Conservation (phyloP, 768 basidiomycete genomes). For the Sporobolomyces roseus region DNA sequence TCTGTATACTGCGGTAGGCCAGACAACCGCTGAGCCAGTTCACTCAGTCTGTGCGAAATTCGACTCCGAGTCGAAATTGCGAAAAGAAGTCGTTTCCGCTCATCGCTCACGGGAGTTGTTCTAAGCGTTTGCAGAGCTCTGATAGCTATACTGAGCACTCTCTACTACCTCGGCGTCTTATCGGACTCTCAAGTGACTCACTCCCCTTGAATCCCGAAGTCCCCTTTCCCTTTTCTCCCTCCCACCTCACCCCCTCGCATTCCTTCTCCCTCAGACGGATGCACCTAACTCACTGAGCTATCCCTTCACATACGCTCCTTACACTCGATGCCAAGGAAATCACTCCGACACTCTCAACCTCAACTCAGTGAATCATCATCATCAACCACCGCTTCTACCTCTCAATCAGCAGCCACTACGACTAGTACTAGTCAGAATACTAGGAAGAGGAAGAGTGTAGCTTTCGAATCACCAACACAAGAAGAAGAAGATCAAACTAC, state of each 20-base stretch:
- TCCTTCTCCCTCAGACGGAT: background rate
- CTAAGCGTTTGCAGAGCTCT: too few species aligned
- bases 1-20: too few species aligned
- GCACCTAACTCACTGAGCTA: background rate
- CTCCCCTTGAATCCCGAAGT: background rate
- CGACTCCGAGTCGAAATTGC: too few species aligned
- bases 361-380: background rate
- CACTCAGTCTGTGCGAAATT: too few species aligned
- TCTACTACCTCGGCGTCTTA: too few species aligned
- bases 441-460: background rate
- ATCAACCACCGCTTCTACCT: background rate
- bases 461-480: background rate
- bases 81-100: too few species aligned
- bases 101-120: too few species aligned
- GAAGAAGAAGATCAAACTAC: background rate
- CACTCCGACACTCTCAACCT: background rate
- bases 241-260: background rate
- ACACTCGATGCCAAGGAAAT: constrained; percentile 17
- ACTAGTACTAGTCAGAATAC: background rate
- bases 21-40: too few species aligned
- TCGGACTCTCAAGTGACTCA: too few species aligned
- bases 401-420: background rate
- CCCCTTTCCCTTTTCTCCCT: background rate
- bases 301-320: background rate
- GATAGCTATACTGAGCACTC: too few species aligned